These are phyloP conservation scores for Pascua sp. DNA, from an alignment of 1,284 basidiomycete genomes.

Conservation along the genomic window DNA sequence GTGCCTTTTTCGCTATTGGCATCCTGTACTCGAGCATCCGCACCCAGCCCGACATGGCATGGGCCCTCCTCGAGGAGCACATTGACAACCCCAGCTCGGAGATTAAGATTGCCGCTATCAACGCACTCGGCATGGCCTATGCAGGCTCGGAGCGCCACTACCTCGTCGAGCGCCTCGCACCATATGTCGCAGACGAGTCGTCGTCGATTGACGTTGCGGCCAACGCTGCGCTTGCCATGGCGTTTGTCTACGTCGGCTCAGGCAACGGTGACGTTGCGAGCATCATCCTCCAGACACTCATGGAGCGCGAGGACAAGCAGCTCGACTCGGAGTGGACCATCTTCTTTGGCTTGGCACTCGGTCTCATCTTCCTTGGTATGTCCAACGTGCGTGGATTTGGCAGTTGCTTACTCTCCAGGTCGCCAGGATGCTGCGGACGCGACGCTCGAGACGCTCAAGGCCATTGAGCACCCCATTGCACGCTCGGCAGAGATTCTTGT, in stretches of 20 bases:
- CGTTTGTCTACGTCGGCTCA: constrained; percentile 94
- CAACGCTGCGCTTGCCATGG: constrained; percentile 80
- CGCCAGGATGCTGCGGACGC: constrained; percentile 89
- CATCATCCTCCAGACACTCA: constrained; percentile 85
- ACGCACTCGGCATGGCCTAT: constrained; percentile 88
- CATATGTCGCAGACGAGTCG: constrained; percentile 72
- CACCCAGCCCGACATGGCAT: constrained; percentile 89
- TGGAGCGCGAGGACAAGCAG: constrained; percentile 70
- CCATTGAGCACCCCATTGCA: constrained; percentile 87
- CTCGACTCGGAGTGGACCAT: constrained; percentile 89
- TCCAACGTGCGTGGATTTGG: constrained; percentile 1
- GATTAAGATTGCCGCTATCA: constrained; percentile 82
- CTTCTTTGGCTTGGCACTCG: constrained; percentile 86
- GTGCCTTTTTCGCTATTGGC: constrained; percentile 91
- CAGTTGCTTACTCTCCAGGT: constrained; percentile 53
- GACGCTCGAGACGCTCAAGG: constrained; percentile 90
- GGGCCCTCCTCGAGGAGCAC: constrained; percentile 87
- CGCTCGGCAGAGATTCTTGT: constrained; percentile 89
- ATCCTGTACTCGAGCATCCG: constrained; percentile 86
- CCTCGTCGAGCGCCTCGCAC: constrained; percentile 71
- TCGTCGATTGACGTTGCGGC: constrained; percentile 86
- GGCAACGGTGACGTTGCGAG: constrained; percentile 90
- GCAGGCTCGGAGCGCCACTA: constrained; percentile 89
- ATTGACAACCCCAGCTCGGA: constrained; percentile 81
- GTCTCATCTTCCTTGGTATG: constrained; percentile 81